These are phyloP conservation scores for Eragrostis tef DNA, from an alignment of 202 grass and related monocot genomes.

Conservation along the genomic window DNA sequence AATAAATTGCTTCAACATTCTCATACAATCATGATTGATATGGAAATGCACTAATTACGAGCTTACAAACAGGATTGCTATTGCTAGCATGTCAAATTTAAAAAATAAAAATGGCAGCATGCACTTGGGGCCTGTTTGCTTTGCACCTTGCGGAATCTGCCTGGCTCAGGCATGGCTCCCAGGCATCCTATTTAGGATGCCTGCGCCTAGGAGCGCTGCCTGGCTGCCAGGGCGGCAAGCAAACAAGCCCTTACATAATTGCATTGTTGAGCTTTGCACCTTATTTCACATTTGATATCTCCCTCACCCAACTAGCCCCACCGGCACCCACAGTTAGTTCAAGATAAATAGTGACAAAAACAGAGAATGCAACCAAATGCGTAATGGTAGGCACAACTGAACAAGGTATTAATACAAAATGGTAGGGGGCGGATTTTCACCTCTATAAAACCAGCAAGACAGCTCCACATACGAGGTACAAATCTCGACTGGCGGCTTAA, in stretches of 20 bases:
- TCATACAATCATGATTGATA: not conserved
- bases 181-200: too few relatives aligned
- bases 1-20: constrained; percentile 1
- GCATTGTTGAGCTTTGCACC: too few relatives aligned
- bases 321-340: not conserved
- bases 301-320: not conserved
- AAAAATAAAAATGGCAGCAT: not conserved
- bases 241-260: too few relatives aligned
- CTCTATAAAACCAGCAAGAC: constrained; percentile 98
- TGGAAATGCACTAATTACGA: not conserved
- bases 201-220: too few relatives aligned
- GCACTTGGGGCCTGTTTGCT: too few relatives aligned
- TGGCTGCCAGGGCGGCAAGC: too few relatives aligned
- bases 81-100: not conserved
- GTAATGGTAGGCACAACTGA: not conserved
- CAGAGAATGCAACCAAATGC: not conserved
- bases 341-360: constrained; percentile 15
- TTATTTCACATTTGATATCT: not conserved
- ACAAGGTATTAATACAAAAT: not conserved
- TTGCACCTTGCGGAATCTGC: too few relatives aligned
- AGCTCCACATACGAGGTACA: constrained; percentile 94
- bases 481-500: constrained; percentile 89
- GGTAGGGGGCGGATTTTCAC: constrained; percentile 40
- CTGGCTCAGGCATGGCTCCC: too few relatives aligned
- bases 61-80: constrained; percentile 17